Percentiles rank a stretch among this genome's conserved stretches.
Evolutionary conservation across 1,139 yeast genomes (phyloP).

Genomic region (Scheffersomyces cryptocercus): DNA sequence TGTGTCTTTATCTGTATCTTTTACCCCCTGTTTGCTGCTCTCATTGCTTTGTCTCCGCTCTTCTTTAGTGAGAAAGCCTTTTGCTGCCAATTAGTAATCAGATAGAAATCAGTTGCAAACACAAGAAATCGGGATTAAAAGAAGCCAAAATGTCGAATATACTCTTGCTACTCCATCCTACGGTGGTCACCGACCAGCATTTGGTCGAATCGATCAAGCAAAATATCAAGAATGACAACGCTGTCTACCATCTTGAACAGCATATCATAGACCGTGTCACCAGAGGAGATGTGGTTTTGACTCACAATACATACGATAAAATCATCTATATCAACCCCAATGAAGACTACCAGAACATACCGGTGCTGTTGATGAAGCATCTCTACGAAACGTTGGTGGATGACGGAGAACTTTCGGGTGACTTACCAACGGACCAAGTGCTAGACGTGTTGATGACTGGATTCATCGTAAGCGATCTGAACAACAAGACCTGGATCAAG

Average conservation of each 20-base stretch:
- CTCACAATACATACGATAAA: constrained; percentile 42
- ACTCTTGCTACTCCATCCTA: constrained; percentile 68
- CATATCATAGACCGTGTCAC: constrained; percentile 74
- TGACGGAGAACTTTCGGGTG: constrained; percentile 57
- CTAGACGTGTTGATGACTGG: constrained; percentile 67
- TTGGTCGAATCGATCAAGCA: constrained; percentile 42
- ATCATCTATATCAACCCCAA: constrained; percentile 65
- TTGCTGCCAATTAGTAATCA: too few species aligned
- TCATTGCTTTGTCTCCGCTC: too few species aligned
- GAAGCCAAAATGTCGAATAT: constrained; percentile 21
- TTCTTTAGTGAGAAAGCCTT: too few species aligned
- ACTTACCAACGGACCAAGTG: constrained; percentile 49
- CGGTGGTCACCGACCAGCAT: constrained; percentile 63
- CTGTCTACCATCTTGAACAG: constrained; percentile 41
- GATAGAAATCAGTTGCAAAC: too few species aligned
- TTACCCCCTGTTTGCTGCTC: too few species aligned
- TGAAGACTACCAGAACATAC: constrained; percentile 41
- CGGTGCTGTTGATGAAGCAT: constrained; percentile 41
- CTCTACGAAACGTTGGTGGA: constrained; percentile 42
- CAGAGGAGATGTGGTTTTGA: constrained; percentile 52
- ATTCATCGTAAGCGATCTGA: constrained; percentile 42
- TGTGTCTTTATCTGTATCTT: too few species aligned
- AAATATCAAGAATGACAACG: constrained; percentile 21
- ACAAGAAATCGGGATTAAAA: background rate
- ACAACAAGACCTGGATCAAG: constrained; percentile 40